Conservation (phyloP, 306 rosid species). For the Pueraria montana region DNA sequence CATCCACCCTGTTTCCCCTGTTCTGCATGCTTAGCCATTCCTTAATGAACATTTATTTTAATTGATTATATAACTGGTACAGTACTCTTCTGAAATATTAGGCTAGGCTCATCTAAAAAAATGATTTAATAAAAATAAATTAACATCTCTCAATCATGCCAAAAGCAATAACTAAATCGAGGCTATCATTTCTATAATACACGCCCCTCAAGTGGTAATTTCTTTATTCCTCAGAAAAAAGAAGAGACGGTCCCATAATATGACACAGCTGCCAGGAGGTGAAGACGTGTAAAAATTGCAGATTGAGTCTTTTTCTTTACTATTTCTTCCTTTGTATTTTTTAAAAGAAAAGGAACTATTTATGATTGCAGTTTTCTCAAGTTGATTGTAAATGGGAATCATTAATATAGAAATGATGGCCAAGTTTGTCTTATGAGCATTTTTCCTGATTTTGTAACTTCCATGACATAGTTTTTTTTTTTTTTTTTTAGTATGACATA, state of each 20-base stretch:
- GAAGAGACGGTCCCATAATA: slow-evolving; percentile 46
- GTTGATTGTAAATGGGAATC: slow-evolving; percentile 49
- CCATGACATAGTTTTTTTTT: slow-evolving; percentile 23
- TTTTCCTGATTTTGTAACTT: slow-evolving; percentile 40
- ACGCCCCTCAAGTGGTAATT: slow-evolving; percentile 44
- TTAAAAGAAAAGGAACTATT: slow-evolving; percentile 1
- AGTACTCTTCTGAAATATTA: slow-evolving; percentile 23
- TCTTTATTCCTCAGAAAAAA: slow-evolving; percentile 34
- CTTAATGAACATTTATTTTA: background rate
- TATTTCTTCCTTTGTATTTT: background rate
- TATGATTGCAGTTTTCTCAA: slow-evolving; percentile 44
- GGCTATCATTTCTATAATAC: slow-evolving; percentile 28
- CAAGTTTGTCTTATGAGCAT: slow-evolving; percentile 41
- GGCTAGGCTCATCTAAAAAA: slow-evolving; percentile 25
- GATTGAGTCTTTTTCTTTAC: slow-evolving; percentile 1
- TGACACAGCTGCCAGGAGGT: background rate
- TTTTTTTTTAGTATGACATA: slow-evolving; percentile 21
- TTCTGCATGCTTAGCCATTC: slow-evolving; percentile 35
- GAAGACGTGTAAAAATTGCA: slow-evolving; percentile 38
- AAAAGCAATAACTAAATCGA: slow-evolving; percentile 20
- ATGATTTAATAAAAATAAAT: slow-evolving; percentile 6
- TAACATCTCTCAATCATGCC: background rate
- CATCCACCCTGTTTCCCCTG: slow-evolving; percentile 22
- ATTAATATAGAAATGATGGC: slow-evolving; percentile 18
- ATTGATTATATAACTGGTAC: background rate